These are phyloP conservation scores for Lunasporangiospora selenospora DNA, from an alignment of 192 early-diverging fungal species.

Conservation along the genomic window DNA sequence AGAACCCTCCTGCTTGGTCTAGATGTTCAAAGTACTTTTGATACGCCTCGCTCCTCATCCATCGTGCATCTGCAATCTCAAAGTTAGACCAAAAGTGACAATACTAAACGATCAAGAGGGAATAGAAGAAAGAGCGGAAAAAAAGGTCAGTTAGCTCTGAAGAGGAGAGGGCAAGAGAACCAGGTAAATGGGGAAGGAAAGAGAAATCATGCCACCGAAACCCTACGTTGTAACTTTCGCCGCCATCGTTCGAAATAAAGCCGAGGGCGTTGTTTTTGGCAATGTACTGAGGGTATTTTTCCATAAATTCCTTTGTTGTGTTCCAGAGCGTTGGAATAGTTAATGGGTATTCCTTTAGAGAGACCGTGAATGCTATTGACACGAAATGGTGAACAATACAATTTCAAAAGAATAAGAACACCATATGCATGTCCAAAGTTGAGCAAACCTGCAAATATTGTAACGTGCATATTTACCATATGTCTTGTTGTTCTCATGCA, in stretches of 20 bases:
- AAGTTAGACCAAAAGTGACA: constrained; percentile 95
- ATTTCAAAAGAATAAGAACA: too few relatives aligned
- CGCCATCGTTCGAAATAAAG: constrained; percentile 65
- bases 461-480: constrained; percentile 58
- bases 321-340: constrained; percentile 82
- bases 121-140: background rate
- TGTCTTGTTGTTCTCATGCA: constrained; percentile 78
- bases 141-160: background rate
- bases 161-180: too few relatives aligned
- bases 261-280: constrained; percentile 48
- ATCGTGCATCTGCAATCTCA: constrained; percentile 70
- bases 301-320: constrained; percentile 60
- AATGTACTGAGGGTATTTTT: constrained; percentile 54
- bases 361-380: constrained; percentile 70
- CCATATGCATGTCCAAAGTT: background rate
- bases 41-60: constrained; percentile 75
- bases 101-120: constrained; percentile 1
- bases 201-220: too few relatives aligned
- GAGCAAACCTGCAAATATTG: background rate
- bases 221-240: constrained; percentile 67
- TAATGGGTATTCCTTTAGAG: constrained; percentile 69
- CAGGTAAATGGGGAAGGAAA: too few relatives aligned
- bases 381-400: too few relatives aligned
- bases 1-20: constrained; percentile 82
- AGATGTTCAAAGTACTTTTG: constrained; percentile 73